Evolutionary conservation across 495 filamentous ascomycete species (phyloP).

Genomic region (Entonaema liquescens): DNA sequence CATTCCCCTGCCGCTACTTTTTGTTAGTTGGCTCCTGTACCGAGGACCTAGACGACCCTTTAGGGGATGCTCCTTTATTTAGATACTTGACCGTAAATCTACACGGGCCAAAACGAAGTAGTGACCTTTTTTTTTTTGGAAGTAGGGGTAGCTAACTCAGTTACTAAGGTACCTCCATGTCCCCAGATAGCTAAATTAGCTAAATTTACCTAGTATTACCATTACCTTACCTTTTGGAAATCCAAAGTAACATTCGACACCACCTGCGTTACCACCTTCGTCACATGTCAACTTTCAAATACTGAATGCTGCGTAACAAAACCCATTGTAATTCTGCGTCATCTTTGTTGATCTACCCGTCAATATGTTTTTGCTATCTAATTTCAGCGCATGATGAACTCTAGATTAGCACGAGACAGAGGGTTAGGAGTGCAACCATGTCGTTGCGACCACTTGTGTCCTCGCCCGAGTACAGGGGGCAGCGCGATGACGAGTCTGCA

Average conservation of each 20-base stretch:
- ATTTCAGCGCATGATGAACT: conserved; percentile 35
- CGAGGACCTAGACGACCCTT: not conserved
- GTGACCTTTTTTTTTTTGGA: not conserved
- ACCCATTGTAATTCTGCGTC: not conserved
- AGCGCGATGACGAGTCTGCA: conserved; percentile 31
- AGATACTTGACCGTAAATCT: not conserved
- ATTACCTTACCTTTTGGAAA: not conserved
- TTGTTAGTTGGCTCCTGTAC: not conserved
- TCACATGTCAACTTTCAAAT: conserved; percentile 38
- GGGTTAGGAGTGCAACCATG: conserved; percentile 41
- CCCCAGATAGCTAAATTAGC: no score
- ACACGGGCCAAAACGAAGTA: not conserved
- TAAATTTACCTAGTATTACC: not conserved
- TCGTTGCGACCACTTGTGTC: conserved; percentile 43
- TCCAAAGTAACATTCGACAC: not conserved
- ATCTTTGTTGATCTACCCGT: conserved; percentile 11
- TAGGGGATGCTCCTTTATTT: not conserved
- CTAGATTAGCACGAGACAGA: conserved; percentile 14
- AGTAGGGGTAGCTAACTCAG: not conserved
- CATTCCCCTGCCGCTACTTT: conserved; percentile 18
- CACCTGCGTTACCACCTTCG: conserved; percentile 8
- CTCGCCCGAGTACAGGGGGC: conserved; percentile 38
- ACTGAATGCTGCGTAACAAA: not conserved
- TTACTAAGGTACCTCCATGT: no score
- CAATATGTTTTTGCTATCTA: conserved; percentile 23